These are phyloP conservation scores for Apiotrichum siamense DNA, from an alignment of 1,284 basidiomycete species.

Conservation along the genomic window DNA sequence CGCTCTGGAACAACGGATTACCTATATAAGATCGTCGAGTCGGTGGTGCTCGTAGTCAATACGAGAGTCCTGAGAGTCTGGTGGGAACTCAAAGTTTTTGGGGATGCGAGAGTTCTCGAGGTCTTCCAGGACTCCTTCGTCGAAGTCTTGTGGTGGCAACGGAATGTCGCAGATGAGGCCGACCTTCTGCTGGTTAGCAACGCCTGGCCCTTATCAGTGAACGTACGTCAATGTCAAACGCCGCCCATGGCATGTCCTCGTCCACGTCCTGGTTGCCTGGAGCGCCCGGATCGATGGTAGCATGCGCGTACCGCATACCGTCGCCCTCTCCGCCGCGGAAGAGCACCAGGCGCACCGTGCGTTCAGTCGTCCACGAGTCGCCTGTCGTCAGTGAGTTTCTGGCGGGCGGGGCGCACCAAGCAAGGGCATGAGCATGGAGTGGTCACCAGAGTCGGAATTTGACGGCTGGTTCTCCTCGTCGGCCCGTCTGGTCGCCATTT, in stretches of 20 bases:
- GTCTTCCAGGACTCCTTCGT: background rate
- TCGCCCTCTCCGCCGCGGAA: slow-evolving; percentile 36
- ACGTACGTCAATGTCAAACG: slow-evolving; percentile 41
- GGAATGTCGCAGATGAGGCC: slow-evolving; percentile 37
- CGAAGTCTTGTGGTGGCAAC: background rate
- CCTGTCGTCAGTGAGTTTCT: slow-evolving; percentile 16
- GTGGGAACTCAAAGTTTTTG: too few relatives aligned
- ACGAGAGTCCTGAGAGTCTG: too few relatives aligned
- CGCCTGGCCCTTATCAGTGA: background rate
- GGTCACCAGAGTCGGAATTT: slow-evolving; percentile 43
- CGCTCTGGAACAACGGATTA: too few relatives aligned
- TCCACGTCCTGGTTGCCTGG: slow-evolving; percentile 4
- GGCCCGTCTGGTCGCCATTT: slow-evolving; percentile 46
- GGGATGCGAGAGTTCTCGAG: too few relatives aligned
- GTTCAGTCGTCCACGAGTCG: slow-evolving; percentile 41
- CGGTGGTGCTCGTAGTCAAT: too few relatives aligned
- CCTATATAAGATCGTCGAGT: too few relatives aligned
- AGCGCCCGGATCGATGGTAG: slow-evolving; percentile 5
- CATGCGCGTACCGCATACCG: slow-evolving; percentile 40
- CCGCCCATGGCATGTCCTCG: slow-evolving; percentile 29
- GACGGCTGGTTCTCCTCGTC: slow-evolving; percentile 41
- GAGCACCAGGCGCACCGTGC: slow-evolving; percentile 37
- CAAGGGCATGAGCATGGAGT: slow-evolving; percentile 46
- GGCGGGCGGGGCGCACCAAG: slow-evolving; percentile 25
- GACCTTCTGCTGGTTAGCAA: slow-evolving; percentile 19